Conservation (phyloP, 768 basidiomycete genomes). For the Mycena pura region DNA sequence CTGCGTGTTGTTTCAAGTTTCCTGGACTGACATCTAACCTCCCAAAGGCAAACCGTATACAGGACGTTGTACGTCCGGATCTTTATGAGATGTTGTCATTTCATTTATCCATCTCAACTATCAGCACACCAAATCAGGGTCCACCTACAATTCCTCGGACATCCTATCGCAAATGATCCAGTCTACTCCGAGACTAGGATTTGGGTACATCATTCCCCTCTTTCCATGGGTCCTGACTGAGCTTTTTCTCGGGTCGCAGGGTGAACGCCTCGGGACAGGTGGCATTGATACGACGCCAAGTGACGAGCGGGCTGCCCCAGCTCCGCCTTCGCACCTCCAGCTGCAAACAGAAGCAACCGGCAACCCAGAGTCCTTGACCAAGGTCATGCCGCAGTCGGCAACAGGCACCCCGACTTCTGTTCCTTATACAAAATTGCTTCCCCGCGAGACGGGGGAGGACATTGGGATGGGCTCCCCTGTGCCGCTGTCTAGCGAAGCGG, state of each 20-base stretch:
- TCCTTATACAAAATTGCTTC: constrained; percentile 56
- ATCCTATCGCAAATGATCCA: constrained; percentile 95
- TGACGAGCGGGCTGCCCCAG: constrained; percentile 67
- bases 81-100: constrained; percentile 1
- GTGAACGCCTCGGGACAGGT: constrained; percentile 73
- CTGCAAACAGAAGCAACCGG: constrained; percentile 43
- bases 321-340: constrained; percentile 57
- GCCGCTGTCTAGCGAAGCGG: constrained; percentile 76
- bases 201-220: constrained; percentile 56
- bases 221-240: constrained; percentile 15
- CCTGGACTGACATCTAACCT: constrained; percentile 9
- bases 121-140: constrained; percentile 97
- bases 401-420: constrained; percentile 14
- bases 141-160: constrained; percentile 92
- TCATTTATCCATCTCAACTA: constrained; percentile 22
- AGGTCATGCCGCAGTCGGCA: constrained; percentile 17
- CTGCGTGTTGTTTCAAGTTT: not conserved
- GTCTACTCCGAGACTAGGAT: constrained; percentile 84
- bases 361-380: constrained; percentile 55
- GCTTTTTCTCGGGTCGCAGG: constrained; percentile 47
- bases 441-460: constrained; percentile 85
- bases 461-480: constrained; percentile 90
- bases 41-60: constrained; percentile 88
- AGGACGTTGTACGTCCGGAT: constrained; percentile 78
- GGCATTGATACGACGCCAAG: constrained; percentile 81